phyloP scores from a whole-genome alignment of 257 asterid genomes.

The Cynanchum wilfordii region DNA sequence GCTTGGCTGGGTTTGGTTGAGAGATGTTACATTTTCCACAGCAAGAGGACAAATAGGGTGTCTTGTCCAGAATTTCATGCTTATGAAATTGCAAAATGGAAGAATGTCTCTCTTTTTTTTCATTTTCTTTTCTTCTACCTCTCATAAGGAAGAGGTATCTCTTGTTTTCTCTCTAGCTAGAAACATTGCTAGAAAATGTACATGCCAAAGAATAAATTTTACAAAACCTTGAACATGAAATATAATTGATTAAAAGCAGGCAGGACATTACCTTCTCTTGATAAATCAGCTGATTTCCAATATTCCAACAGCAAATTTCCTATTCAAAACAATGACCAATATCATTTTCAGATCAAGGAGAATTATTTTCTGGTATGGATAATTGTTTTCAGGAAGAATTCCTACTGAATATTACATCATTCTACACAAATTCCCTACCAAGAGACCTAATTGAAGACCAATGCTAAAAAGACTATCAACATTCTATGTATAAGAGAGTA shows the following conservation, averaged over 20 bases:
- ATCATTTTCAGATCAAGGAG: constrained; percentile 9
- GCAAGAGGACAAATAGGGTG: neutral
- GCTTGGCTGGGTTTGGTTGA: neutral
- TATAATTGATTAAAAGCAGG: neutral
- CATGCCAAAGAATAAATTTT: neutral
- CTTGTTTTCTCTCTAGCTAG: neutral
- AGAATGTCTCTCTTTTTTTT: neutral
- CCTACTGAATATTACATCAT: neutral
- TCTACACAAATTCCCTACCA: neutral
- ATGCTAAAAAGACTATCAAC: neutral
- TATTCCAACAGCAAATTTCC: constrained; percentile 74
- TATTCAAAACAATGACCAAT: constrained; percentile 23
- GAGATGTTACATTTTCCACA: neutral
- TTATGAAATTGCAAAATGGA: neutral
- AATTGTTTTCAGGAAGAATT: neutral
- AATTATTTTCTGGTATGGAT: neutral
- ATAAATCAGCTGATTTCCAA: constrained; percentile 72
- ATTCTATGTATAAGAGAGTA: neutral
- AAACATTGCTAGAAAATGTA: neutral
- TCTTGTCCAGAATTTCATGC: neutral
- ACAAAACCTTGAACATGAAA: neutral
- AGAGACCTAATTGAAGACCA: neutral
- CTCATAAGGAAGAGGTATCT: too few relatives aligned
- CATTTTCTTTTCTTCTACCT: too few relatives aligned
- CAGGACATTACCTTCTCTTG: constrained; percentile 54